A percentile compares a stretch with the other conserved stretches of the same genome.
Evolutionary conservation across 257 asterid species (phyloP).

Genomic region (Fraxinus americana): DNA sequence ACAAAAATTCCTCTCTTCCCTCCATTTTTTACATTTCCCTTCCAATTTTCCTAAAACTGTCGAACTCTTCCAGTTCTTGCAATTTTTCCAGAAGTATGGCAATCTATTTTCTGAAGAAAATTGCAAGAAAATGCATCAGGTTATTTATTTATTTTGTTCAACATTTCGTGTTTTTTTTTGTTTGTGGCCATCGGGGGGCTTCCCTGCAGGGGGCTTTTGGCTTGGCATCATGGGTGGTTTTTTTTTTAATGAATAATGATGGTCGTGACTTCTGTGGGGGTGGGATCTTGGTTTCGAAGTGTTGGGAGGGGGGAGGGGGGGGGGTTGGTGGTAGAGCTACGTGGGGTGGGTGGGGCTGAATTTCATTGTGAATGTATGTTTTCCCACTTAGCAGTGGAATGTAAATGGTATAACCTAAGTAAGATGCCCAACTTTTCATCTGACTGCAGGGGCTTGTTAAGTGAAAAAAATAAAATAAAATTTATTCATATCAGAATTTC

Average conservation of each 20-base stretch:
- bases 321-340: background rate
- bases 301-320: too few relatives aligned
- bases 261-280: too few relatives aligned
- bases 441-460: slow-evolving; percentile 31
- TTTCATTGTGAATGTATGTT: background rate
- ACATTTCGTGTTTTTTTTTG: background rate
- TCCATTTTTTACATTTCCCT: background rate
- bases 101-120: background rate
- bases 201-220: background rate
- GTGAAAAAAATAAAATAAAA: background rate
- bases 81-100: background rate
- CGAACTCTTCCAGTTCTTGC: background rate
- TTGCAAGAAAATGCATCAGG: background rate
- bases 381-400: background rate
- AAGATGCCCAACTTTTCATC: background rate
- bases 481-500: slow-evolving; percentile 26
- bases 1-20: too few relatives aligned
- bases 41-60: background rate
- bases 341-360: background rate
- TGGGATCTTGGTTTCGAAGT: background rate
- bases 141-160: background rate
- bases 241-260: too few relatives aligned
- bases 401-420: background rate
- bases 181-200: background rate
- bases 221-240: background rate